phyloP scores from a whole-genome alignment of 2,329 filamentous ascomycete species.

The Knoxdaviesia capensis region DNA sequence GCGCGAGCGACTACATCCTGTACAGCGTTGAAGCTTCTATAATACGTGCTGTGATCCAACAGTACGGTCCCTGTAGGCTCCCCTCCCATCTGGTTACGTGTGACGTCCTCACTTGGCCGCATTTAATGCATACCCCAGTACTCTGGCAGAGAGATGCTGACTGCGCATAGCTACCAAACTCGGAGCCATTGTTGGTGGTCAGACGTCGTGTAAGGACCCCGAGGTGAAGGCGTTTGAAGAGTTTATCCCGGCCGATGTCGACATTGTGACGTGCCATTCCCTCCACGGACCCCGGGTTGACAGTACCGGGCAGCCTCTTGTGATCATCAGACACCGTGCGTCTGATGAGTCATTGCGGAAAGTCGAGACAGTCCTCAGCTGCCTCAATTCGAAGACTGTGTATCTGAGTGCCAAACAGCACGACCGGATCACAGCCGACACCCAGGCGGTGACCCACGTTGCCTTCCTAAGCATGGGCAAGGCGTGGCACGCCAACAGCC shows the following conservation, averaged over 20 bases:
- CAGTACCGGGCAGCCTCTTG: slow-evolving; percentile 72
- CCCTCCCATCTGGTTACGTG: slow-evolving; percentile 4
- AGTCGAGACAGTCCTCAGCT: slow-evolving; percentile 64
- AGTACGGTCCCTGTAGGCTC: slow-evolving; percentile 71
- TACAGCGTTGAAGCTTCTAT: slow-evolving; percentile 93
- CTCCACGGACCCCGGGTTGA: slow-evolving; percentile 87
- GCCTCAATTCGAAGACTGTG: slow-evolving; percentile 70
- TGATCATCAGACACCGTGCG: slow-evolving; percentile 83
- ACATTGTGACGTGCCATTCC: slow-evolving; percentile 91
- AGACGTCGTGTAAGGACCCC: slow-evolving; percentile 95
- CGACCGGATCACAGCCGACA: slow-evolving; percentile 94
- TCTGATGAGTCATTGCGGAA: slow-evolving; percentile 55
- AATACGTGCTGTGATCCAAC: slow-evolving; percentile 70
- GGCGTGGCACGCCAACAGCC: slow-evolving; percentile 84
- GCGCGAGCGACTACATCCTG: slow-evolving; percentile 94
- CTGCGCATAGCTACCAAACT: slow-evolving; percentile 60
- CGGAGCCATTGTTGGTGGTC: slow-evolving; percentile 85
- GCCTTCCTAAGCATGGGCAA: slow-evolving; percentile 96
- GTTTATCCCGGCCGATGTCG: slow-evolving; percentile 69
- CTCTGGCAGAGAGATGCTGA: too few species aligned
- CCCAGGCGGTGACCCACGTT: slow-evolving; percentile 92
- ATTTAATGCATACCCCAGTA: too few species aligned
- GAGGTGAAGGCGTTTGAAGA: slow-evolving; percentile 87
- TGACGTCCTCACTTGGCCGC: too few species aligned
- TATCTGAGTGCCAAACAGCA: slow-evolving; percentile 74